phyloP scores from a whole-genome alignment of 345 rosid genomes.

The Populus tremula region DNA sequence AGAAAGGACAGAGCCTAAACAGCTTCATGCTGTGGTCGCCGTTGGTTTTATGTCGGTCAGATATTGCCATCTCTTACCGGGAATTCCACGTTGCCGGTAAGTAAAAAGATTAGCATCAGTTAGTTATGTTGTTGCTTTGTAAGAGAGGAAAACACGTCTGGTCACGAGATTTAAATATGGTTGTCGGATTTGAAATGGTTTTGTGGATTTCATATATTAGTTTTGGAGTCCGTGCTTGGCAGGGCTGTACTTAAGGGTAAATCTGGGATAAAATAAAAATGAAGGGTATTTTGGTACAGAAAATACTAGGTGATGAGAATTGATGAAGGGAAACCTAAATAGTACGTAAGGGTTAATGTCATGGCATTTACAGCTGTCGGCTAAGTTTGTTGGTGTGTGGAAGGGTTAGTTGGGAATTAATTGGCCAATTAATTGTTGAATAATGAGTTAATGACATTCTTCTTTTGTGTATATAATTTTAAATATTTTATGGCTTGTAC shows the following conservation, averaged over 20 bases:
- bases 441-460: not conserved
- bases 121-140: not conserved
- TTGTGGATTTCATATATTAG: not conserved
- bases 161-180: constrained; percentile 26
- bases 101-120: not conserved
- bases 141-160: not conserved
- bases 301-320: not conserved
- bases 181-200: constrained; percentile 32
- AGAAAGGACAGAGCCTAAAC: constrained; percentile 70
- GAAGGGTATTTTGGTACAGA: not conserved
- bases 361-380: constrained; percentile 36
- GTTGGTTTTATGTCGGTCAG: constrained; percentile 41
- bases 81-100: not conserved
- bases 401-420: constrained; percentile 13
- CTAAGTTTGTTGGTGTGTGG: constrained; percentile 17
- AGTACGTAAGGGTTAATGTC: constrained; percentile 7
- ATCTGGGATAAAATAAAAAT: not conserved
- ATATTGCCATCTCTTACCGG: constrained; percentile 51
- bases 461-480: not conserved
- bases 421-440: constrained; percentile 24
- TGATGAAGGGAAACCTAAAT: constrained; percentile 3
- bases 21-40: constrained; percentile 37
- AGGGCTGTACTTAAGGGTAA: constrained; percentile 6
- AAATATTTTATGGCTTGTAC: too few relatives aligned
- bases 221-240: constrained; percentile 16